Evolutionary conservation across 2,329 filamentous ascomycete species (phyloP), one percentile per base, ranked within the genome.

Genomic region (Chlorencoelia australis): DNA sequence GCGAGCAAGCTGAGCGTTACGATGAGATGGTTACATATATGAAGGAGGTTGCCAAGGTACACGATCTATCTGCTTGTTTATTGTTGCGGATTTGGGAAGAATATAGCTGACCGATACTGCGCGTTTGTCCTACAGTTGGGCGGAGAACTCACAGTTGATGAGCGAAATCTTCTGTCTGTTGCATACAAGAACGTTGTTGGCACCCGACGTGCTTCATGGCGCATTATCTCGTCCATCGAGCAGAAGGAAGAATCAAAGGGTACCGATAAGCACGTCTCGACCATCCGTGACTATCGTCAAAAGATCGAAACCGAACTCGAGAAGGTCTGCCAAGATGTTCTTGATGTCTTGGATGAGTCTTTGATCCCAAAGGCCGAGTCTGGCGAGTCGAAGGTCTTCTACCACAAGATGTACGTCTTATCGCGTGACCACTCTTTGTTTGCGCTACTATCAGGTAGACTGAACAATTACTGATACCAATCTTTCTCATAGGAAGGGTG

Each of bases 1-100:
- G 91, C 76, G 91, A 96, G 84, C 91, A 98, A 80, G 91, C 91
- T 64, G 91, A 96, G 78, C 89, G 89, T 64, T 98, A 98, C 71
- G 89, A 98, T 89, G 91, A 96, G 72, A 96, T 96, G 89, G 89
- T 96, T 57, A 87, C 80, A 62, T 95, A 89, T 74, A 96, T 96
- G 91, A 96, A 96, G 85, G 87, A 95, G 82, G 89, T 96, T 59
- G 89, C 89, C 67, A 93, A 94, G 72, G 79, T 82, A 77, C 37
- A 51, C 44, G 33, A 45, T 56, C 22, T 14, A 14, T 18, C n/a
- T 16, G 61, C 55, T 37, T 49, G 29, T 30, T 41, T 37, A 27
- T 33, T 35, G 30, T 14, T 30, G n/a, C 24, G 30, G 19, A 35
- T 28, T 17, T n/a, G 26, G 31, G 36, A 39, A 29, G 30, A 18